Conservation (phyloP, 805 yeast species). For the Candida wancherniae region DNA sequence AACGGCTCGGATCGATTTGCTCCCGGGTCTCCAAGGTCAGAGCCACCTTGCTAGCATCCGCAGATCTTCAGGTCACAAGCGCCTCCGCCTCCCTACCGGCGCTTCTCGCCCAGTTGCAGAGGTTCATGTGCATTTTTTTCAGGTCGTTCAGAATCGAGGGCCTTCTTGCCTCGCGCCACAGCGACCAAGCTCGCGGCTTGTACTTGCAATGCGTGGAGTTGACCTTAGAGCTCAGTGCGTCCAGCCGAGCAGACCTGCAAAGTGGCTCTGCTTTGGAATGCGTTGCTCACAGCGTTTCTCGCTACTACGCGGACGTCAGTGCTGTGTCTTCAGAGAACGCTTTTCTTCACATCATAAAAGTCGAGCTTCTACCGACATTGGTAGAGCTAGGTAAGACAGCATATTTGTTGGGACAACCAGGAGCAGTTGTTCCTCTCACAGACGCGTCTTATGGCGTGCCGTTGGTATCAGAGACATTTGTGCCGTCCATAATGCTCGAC, state of each 20-base stretch:
- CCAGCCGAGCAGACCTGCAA: conserved; percentile 2
- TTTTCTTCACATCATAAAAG: too few species aligned
- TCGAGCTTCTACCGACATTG: conserved; percentile 3
- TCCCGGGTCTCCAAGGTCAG: too few species aligned
- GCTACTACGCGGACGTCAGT: too few species aligned
- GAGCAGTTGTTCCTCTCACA: conserved; percentile 6
- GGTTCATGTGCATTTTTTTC: too few species aligned
- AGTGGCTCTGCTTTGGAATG: conserved; percentile 2
- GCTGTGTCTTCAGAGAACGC: too few species aligned
- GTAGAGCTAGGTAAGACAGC: conserved; percentile 4
- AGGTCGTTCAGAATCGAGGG: conserved; percentile 2
- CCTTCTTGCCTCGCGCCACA: not conserved
- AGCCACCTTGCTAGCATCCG: too few species aligned
- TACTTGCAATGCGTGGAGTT: conserved; percentile 1
- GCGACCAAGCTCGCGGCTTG: not conserved
- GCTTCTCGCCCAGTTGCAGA: too few species aligned
- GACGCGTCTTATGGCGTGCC: not conserved
- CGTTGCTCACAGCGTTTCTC: conserved; percentile 1
- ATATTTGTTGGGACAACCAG: conserved; percentile 8
- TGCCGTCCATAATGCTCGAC: conserved; percentile 6
- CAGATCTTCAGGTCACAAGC: too few species aligned
- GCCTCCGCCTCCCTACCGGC: too few species aligned
- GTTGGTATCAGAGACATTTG: conserved; percentile 6
- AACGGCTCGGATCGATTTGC: too few species aligned
- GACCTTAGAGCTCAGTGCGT: not conserved